Evolutionary conservation across 225 moss, liverwort and hornwort species (phyloP).

Genomic region (Physcomitrium patens): DNA sequence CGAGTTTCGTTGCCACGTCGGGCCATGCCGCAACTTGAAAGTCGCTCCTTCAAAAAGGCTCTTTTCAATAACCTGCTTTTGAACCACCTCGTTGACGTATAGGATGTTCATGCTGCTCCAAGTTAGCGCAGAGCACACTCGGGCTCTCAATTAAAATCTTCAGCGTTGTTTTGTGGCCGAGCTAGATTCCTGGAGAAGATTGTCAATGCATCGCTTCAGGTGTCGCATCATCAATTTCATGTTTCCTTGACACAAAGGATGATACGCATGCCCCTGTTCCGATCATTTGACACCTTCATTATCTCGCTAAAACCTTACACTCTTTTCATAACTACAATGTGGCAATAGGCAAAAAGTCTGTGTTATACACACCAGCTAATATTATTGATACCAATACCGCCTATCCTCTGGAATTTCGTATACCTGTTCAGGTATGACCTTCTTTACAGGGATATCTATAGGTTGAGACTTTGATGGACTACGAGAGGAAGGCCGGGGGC

Average conservation of each 20-base stretch:
- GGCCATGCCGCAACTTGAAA: neutral
- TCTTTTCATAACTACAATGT: neutral
- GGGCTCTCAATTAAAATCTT: neutral
- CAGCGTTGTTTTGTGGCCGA: too few relatives aligned
- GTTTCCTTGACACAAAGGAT: too few relatives aligned
- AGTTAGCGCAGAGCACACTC: neutral
- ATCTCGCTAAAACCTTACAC: neutral
- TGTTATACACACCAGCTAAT: conserved; percentile 27
- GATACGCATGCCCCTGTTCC: neutral
- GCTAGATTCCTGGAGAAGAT: too few relatives aligned
- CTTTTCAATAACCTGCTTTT: conserved; percentile 13
- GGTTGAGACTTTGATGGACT: conserved; percentile 37
- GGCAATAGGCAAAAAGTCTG: conserved; percentile 8
- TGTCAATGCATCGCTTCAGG: too few relatives aligned
- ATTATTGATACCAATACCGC: conserved; percentile 52
- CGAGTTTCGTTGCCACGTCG: neutral
- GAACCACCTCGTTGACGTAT: conserved; percentile 23
- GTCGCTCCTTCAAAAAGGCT: neutral
- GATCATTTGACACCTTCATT: neutral
- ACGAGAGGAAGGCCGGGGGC: conserved; percentile 24
- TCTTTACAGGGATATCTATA: conserved; percentile 45
- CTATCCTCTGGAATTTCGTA: conserved; percentile 37
- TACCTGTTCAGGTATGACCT: conserved; percentile 16
- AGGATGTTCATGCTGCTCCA: neutral
- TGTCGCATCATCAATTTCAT: too few relatives aligned